phyloP scores from a whole-genome alignment of 345 rosid species.

The Citrus inodora region DNA sequence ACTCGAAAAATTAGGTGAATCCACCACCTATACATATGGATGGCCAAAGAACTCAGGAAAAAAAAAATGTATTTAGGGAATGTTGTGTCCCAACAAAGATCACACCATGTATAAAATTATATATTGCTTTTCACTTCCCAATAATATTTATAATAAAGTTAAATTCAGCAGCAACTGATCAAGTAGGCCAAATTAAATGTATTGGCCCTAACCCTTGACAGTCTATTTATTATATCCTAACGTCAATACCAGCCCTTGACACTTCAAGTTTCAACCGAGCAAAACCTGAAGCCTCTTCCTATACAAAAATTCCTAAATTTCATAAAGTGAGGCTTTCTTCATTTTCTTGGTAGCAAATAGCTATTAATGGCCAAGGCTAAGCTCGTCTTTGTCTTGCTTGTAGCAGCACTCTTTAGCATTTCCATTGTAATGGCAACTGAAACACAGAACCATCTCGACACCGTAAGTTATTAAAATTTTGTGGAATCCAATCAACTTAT shows the following conservation, averaged over 20 bases:
- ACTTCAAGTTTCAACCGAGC: not conserved
- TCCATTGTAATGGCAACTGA: constrained; percentile 37
- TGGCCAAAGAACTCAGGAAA: too few relatives aligned
- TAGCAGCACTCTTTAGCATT: constrained; percentile 13
- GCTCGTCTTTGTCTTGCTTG: constrained; percentile 15
- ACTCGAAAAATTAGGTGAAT: too few relatives aligned
- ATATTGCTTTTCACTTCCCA: not conserved
- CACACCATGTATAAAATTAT: too few relatives aligned
- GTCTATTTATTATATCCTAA: constrained; percentile 7
- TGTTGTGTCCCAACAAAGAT: not conserved
- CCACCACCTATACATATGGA: too few relatives aligned
- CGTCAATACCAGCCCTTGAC: not conserved
- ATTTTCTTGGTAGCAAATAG: not conserved
- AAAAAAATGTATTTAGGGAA: too few relatives aligned
- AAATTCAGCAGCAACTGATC: not conserved
- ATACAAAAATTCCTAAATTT: not conserved
- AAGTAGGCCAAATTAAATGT: not conserved
- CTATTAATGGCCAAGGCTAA: constrained; percentile 11
- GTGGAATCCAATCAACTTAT: not conserved
- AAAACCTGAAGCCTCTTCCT: not conserved
- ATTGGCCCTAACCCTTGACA: not conserved
- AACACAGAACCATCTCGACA: constrained; percentile 32
- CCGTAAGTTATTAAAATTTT: constrained; percentile 23
- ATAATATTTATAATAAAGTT: too few relatives aligned
- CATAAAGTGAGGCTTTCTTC: not conserved